Evolutionary conservation across 2,329 filamentous ascomycete genomes (phyloP), one percentile per base, ranked within the genome.

Genomic region (Cytospora piceicola): DNA sequence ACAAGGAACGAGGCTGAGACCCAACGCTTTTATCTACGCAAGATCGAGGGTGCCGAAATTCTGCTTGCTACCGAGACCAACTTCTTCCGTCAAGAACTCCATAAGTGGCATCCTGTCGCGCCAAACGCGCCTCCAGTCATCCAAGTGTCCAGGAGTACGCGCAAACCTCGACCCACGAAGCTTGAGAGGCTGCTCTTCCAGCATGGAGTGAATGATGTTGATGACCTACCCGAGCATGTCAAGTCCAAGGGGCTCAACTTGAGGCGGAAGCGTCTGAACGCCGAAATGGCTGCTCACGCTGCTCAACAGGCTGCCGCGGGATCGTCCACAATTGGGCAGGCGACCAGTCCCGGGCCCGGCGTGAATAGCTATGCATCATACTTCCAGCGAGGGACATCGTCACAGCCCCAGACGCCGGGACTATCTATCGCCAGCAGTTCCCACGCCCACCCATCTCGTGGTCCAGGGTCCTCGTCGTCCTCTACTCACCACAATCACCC

Each of bases 41-140:
- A 99, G 79, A 93, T 99, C 62, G 95, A 99, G 78, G 95, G 95
- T 3, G 94, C 95, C 1, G 95, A 99, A 75, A 94, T 99, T 60
- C 84, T 99, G 3, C 83, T 99, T 2, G 87, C 94, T 0, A 90
- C 90, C 65, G 95, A 99, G 79, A 97, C 94, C n/a, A 99, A 99
- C 75, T 97, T 96, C 77, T 94, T 99, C 80, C 89, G 94, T 29
- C 93, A 97, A 75, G 93, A 97, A 74, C 83, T 99, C 64, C 95
- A 99, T 78, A 96, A 93, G 75, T 97, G 92, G 91, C 93, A 90
- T 49, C 94, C 94, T 3, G 92, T 98, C 30, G 94, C 95, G 1
- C 91, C 93, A 0, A 85, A 92, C 17, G 83, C 95, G 15, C 95
- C 95, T 4, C 94, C 94, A 27, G 89, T 96, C 46, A 83, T 97